phyloP scores from a whole-genome alignment of 2,329 filamentous ascomycete species.

The Scedosporium aurantiacum region DNA sequence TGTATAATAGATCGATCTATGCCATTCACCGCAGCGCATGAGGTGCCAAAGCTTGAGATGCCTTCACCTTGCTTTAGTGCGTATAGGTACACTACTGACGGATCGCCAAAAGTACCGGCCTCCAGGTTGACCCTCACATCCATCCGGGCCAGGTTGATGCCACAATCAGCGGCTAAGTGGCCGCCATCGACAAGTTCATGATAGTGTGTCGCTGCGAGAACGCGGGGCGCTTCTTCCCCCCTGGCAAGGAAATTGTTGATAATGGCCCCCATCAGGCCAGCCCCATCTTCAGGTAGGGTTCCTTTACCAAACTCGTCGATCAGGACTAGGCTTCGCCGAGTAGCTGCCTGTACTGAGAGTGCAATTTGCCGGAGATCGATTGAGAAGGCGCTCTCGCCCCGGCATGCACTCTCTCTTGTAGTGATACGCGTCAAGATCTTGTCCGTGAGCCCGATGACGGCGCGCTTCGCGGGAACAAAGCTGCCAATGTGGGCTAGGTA shows the following conservation, averaged over 20 bases:
- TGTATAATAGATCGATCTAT: slow-evolving; percentile 61
- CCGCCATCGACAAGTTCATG: slow-evolving; percentile 62
- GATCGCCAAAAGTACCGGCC: slow-evolving; percentile 41
- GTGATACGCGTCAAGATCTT: slow-evolving; percentile 82
- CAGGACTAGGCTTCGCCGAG: slow-evolving; percentile 67
- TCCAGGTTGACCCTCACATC: slow-evolving; percentile 50
- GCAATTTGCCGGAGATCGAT: slow-evolving; percentile 83
- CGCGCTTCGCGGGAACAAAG: slow-evolving; percentile 72
- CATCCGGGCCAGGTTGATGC: slow-evolving; percentile 58
- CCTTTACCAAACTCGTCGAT: slow-evolving; percentile 82
- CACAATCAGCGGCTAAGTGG: slow-evolving; percentile 37
- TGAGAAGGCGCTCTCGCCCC: slow-evolving; percentile 51
- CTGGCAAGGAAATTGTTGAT: slow-evolving; percentile 43
- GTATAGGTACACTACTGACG: slow-evolving; percentile 61
- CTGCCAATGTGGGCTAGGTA: slow-evolving; percentile 90
- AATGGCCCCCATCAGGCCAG: slow-evolving; percentile 46
- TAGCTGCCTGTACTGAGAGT: slow-evolving; percentile 63
- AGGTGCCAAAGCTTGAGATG: slow-evolving; percentile 71
- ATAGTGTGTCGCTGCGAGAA: slow-evolving; percentile 52
- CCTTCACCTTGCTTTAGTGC: slow-evolving; percentile 57
- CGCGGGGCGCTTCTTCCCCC: slow-evolving; percentile 36
- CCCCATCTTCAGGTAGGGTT: slow-evolving; percentile 46
- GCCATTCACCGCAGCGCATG: slow-evolving; percentile 79
- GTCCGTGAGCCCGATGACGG: slow-evolving; percentile 77
- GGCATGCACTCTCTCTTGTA: slow-evolving; percentile 53